Base-by-base conservation (phyloP, 257 asterid genomes). In the Verbascum thapsus region DNA sequence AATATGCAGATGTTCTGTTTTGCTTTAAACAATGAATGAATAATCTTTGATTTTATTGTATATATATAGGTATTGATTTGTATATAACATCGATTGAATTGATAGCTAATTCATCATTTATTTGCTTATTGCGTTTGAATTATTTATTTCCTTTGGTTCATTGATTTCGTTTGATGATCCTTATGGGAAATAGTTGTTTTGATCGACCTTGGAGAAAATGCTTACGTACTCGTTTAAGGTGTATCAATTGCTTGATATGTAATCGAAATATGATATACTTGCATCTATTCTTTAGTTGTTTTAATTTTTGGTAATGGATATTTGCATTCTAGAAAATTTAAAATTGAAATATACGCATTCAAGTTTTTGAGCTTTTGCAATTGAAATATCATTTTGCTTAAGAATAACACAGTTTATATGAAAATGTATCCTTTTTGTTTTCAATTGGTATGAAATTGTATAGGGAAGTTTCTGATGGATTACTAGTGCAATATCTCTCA, bases 11-110 rank as follows among this genome's bases (percentile, higher is more conserved):
- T n/a, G 26, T 10, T 35, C 7, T 65, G 13, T 49, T 50, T 39
- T 47, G 53, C 51, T 18, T 67, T 44, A 11, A 67, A n/a, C n/a
- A n/a, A 68, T 56, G 42, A 59, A n/a, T 55, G 64, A 63, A 69
- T 74, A 32, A 63, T 3, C n/a, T 53, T 38, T 44, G 38, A 65
- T 50, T 51, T 42, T 53, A 5, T 44, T 74, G 74, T 78, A 59
- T 37, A 64, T 70, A 59, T 53, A 19, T 74, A 63, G 76, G 66
- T 47, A 61, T 53, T 26, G 42, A n/a, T 23, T 59, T 71, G 83
- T 71, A 74, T 63, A 74, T 67, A 67, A 3, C 11, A 1, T 53
- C 59, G 57, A 48, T 40, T 30, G 67, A 66, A 55, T 23, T 44
- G 64, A 56, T 53, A 37, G 41, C 61, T 18, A 22, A 50, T 67